phyloP scores from a whole-genome alignment of 2,329 filamentous ascomycete genomes.

The Simplicillium sp. region DNA sequence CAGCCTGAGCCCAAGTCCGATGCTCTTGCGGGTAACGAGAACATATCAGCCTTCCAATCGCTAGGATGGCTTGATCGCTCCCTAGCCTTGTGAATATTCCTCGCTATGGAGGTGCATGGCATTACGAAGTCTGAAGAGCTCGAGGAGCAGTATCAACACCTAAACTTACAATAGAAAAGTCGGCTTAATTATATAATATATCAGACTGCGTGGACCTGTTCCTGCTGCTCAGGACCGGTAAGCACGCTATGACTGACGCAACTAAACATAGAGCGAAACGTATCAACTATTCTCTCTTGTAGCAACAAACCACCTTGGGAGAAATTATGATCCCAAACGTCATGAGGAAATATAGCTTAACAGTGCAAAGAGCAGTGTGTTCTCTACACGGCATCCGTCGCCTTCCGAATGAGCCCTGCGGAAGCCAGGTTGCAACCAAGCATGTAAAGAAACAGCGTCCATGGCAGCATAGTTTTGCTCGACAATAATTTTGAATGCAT shows the following conservation, averaged over 20 bases:
- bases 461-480: conserved; percentile 19
- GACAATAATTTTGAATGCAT: conserved; percentile 20
- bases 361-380: conserved; percentile 14
- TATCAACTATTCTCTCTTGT: too few relatives aligned
- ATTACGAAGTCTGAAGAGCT: too few relatives aligned
- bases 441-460: conserved; percentile 9
- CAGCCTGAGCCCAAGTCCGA: neutral
- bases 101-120: too few relatives aligned
- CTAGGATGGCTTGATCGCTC: neutral
- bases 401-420: conserved; percentile 9
- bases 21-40: too few relatives aligned
- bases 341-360: conserved; percentile 17
- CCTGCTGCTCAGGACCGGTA: too few relatives aligned
- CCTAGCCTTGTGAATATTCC: neutral
- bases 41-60: too few relatives aligned
- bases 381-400: conserved; percentile 20
- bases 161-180: too few relatives aligned
- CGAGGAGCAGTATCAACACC: too few relatives aligned
- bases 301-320: too few relatives aligned
- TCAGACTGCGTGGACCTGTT: neutral
- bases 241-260: too few relatives aligned
- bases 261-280: too few relatives aligned
- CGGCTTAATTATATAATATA: neutral
- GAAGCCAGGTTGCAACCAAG: conserved; percentile 17
- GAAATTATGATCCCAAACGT: too few relatives aligned